Base-by-base conservation (phyloP, 1,139 yeast species). In the Suhomyces anneliseae region DNA sequence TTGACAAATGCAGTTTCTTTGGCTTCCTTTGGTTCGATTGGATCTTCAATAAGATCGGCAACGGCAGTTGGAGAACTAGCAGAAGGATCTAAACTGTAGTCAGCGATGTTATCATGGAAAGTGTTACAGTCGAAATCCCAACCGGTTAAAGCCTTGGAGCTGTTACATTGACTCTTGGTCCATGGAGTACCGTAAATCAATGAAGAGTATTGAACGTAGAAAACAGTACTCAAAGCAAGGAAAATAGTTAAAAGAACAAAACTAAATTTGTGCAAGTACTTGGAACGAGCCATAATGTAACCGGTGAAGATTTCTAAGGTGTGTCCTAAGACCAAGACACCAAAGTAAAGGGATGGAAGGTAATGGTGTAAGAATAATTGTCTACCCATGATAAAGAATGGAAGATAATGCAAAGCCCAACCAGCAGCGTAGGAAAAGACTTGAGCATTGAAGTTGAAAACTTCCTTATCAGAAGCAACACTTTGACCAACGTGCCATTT, bases 291-390 rank as follows among this genome's bases (percentile, higher is more conserved):
- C 68, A 76, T 61, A 39, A 68, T 44, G 64, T 76, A 74, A 19
- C 79, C 73, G 39, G 82, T 78, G 44, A 87, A 53, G 46, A 90
- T 73, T 62, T 93, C 97, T 57, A 90, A 78, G 49, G 81, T 75
- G 64, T 90, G 97, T 27, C 95, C 93, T 50, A 93, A 71, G 0
- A 92, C 90, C 55, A 93, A 76, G 47, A 92, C 77, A 39, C 93
- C 95, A 68, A 93, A 92, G 71, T 90, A 93, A 44, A 88, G 82
- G 4, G 97, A 87, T 46, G 96, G 97, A 56, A 93, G 74, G 66
- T 93, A 92, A 67, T 92, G 98, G 65, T 92, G 97, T 59, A 93
- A 74, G 74, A 92, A 92, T 68, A 93, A 72, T 70, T 90, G 98
- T 69, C 98, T 85, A 29, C 87, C 93, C 98, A 92, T 92, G 52